These are phyloP conservation scores for Vitis amurensis DNA, from an alignment of 164 flowering plant genomes.

Conservation along the genomic window DNA sequence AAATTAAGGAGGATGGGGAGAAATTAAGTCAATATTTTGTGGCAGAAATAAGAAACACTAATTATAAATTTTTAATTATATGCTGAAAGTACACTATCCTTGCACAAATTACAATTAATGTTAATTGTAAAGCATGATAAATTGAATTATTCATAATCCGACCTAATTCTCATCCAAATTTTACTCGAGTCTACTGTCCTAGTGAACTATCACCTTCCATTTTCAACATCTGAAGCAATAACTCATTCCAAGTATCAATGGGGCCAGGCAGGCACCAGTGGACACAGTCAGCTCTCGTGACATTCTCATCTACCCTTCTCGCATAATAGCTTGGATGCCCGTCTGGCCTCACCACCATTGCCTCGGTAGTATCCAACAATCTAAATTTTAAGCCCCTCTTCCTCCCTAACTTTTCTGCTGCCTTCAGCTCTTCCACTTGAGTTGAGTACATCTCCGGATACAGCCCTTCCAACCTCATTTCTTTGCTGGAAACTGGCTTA, in stretches of 20 bases:
- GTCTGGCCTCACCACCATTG: slow-evolving; percentile 54
- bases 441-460: slow-evolving; percentile 26
- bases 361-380: slow-evolving; percentile 36
- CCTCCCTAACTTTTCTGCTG: slow-evolving; percentile 31
- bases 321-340: slow-evolving; percentile 52
- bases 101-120: too few relatives aligned
- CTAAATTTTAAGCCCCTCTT: slow-evolving; percentile 32
- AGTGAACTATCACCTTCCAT: slow-evolving; percentile 14
- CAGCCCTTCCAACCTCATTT: slow-evolving; percentile 22
- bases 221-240: slow-evolving; percentile 42
- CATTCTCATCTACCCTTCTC: slow-evolving; percentile 21
- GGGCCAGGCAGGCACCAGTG: slow-evolving; percentile 69
- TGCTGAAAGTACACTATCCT: too few relatives aligned
- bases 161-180: background rate
- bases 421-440: slow-evolving; percentile 41
- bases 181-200: background rate
- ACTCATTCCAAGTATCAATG: slow-evolving; percentile 54
- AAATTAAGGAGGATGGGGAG: too few relatives aligned
- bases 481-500: slow-evolving; percentile 27
- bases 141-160: too few relatives aligned
- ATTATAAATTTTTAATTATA: too few relatives aligned
- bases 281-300: slow-evolving; percentile 39
- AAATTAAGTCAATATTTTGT: too few relatives aligned
- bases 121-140: too few relatives aligned
- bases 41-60: too few relatives aligned